A percentile compares a stretch with the other conserved stretches of the same genome.
phyloP scores from a whole-genome alignment of 1,284 basidiomycete genomes.

The Ganoderma resinaceum region DNA sequence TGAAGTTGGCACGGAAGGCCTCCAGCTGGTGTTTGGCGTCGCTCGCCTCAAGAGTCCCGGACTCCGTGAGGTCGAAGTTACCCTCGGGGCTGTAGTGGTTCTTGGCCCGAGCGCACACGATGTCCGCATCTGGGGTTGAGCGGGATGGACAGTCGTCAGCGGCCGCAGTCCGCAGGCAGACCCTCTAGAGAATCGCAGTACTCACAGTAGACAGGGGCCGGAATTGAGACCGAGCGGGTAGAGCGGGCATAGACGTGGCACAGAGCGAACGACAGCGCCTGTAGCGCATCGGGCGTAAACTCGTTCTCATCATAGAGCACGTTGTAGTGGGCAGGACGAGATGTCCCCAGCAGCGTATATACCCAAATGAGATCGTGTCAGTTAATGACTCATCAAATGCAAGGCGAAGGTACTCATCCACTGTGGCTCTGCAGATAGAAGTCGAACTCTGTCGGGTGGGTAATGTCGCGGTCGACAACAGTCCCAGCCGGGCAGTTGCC shows the following conservation, averaged over 20 bases:
- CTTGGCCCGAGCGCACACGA: slow-evolving; percentile 82
- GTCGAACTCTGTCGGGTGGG: slow-evolving; percentile 80
- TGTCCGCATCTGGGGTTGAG: slow-evolving; percentile 71
- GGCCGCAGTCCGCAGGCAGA: background rate
- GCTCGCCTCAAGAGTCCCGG: slow-evolving; percentile 48
- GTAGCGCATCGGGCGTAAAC: slow-evolving; percentile 69
- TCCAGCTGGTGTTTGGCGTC: slow-evolving; percentile 55
- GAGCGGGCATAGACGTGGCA: slow-evolving; percentile 86
- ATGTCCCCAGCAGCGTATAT: slow-evolving; percentile 53
- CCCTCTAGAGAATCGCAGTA: background rate
- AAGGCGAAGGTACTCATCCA: slow-evolving; percentile 44
- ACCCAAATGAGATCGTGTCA: slow-evolving; percentile 26
- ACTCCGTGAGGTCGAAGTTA: slow-evolving; percentile 61
- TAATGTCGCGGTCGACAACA: slow-evolving; percentile 74
- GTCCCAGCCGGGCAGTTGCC: slow-evolving; percentile 82
- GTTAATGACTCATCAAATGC: background rate
- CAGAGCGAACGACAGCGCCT: slow-evolving; percentile 75
- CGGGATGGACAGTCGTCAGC: slow-evolving; percentile 12
- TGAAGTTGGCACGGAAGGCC: slow-evolving; percentile 61
- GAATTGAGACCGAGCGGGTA: slow-evolving; percentile 85
- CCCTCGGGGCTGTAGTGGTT: slow-evolving; percentile 77
- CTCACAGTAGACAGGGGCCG: slow-evolving; percentile 85
- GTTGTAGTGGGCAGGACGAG: slow-evolving; percentile 69
- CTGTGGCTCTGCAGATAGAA: slow-evolving; percentile 84
- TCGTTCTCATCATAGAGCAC: slow-evolving; percentile 67